A percentile compares a stretch with the other conserved stretches of the same genome.
Conservation (phyloP, 345 rosid genomes). For the Psidium friedrichsthalianum region DNA sequence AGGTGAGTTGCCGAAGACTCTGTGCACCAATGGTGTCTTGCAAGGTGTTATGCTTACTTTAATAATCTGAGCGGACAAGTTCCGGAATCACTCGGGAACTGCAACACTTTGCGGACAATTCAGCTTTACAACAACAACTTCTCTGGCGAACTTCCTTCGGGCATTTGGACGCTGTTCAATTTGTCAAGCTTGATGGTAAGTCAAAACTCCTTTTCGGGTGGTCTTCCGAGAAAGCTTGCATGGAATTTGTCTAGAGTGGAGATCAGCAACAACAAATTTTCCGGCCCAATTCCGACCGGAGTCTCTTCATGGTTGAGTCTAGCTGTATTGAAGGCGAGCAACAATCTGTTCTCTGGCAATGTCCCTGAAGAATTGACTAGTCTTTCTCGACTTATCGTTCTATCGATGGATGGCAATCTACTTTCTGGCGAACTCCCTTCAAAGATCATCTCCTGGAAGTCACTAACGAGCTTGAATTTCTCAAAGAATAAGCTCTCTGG, state of each 20-base stretch:
- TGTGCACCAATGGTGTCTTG: slow-evolving; percentile 55
- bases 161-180: slow-evolving; percentile 48
- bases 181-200: slow-evolving; percentile 46
- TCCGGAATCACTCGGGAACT: slow-evolving; percentile 56
- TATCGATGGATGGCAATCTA: slow-evolving; percentile 47
- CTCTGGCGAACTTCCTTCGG: slow-evolving; percentile 65
- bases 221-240: slow-evolving; percentile 43
- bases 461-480: slow-evolving; percentile 32
- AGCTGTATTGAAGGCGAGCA: slow-evolving; percentile 45
- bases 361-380: slow-evolving; percentile 50
- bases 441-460: slow-evolving; percentile 50
- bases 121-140: slow-evolving; percentile 60
- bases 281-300: slow-evolving; percentile 54
- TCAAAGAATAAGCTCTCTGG: slow-evolving; percentile 66
- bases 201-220: slow-evolving; percentile 58
- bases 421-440: slow-evolving; percentile 64
- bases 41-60: slow-evolving; percentile 39
- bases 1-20: slow-evolving; percentile 53
- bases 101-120: slow-evolving; percentile 38
- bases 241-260: slow-evolving; percentile 66
- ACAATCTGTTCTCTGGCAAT: slow-evolving; percentile 56
- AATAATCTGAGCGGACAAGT: slow-evolving; percentile 63
- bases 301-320: slow-evolving; percentile 45
- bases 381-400: slow-evolving; percentile 26
- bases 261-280: slow-evolving; percentile 54